A percentile compares a stretch with the other conserved stretches of the same genome.
Evolutionary conservation across 768 basidiomycete species (phyloP).

Genomic region (Daedalea quercina): DNA sequence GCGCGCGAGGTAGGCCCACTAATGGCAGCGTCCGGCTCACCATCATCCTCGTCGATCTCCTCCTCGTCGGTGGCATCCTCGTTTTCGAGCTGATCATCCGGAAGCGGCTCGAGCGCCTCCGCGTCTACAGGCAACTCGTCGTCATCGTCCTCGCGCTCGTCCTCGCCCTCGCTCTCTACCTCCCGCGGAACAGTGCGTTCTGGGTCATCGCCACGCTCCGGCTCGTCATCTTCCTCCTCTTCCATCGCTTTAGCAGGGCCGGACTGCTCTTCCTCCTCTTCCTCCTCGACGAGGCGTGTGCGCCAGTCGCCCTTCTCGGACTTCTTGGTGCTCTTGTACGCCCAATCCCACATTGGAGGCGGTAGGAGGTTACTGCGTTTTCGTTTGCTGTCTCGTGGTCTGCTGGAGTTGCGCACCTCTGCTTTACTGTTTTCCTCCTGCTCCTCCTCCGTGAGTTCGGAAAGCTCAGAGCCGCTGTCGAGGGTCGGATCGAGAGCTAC

Average conservation of each 20-base stretch:
- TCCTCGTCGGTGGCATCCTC: slow-evolving; percentile 18
- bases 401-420: slow-evolving; percentile 18
- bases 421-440: slow-evolving; percentile 38
- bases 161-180: slow-evolving; percentile 34
- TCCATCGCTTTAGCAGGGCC: slow-evolving; percentile 50
- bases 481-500: too few species aligned
- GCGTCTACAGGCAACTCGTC: slow-evolving; percentile 20
- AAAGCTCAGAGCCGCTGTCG: slow-evolving; percentile 70
- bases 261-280: slow-evolving; percentile 40
- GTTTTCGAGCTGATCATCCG: slow-evolving; percentile 26
- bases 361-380: slow-evolving; percentile 52
- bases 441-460: slow-evolving; percentile 80
- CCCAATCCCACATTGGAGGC: slow-evolving; percentile 86
- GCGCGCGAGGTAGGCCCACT: background rate
- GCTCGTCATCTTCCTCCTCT: slow-evolving; percentile 52
- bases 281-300: slow-evolving; percentile 33
- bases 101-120: slow-evolving; percentile 19
- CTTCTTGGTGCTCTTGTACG: slow-evolving; percentile 38
- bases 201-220: slow-evolving; percentile 20
- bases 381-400: slow-evolving; percentile 35
- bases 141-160: slow-evolving; percentile 33
- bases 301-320: slow-evolving; percentile 27
- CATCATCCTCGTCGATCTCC: slow-evolving; percentile 13
- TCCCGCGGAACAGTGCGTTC: slow-evolving; percentile 16
- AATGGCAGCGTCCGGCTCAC: background rate